Base-by-base conservation (phyloP, 2,329 filamentous ascomycete genomes). In the Aschersonia sp. region DNA sequence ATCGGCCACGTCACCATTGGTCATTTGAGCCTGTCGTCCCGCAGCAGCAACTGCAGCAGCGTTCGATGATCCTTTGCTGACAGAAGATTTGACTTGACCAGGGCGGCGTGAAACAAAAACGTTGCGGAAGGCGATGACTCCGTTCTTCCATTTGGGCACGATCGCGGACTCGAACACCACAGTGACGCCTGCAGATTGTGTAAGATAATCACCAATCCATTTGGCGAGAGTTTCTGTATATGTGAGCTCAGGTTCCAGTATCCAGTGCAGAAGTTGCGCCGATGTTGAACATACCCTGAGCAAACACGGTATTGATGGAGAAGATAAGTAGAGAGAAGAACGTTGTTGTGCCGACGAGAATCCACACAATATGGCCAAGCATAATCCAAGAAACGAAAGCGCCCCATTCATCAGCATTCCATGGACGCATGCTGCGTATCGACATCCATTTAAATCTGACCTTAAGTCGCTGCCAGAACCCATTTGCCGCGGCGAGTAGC, bases 361-460 rank as follows among this genome's bases (percentile, higher is more conserved):
- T 79, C 92, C 92, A 98, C 9, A 95, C 77, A 6, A 98, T 72
- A 64, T 98, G 92, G 0, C 91, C 92, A 47, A 96, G 74, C 52
- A 97, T 76, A 52, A 98, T 84, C 91, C 91, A 97, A 2, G 92
- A 97, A 47, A 75, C 80, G 53, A 98, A 91, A 4, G 92, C 92
- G 44, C 89, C 86, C 72, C 95, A 96, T 67, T 98, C 92, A 63
- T 98, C 92, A 29, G 84, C 78, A 63, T 94, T 98, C 78, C 92
- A 98, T 0, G 92, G 92, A 40, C 92, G 77, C 63, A 85, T 86
- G 61, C 89, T 95, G 60, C 89, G 76, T 57, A 98, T 98, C 2
- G 92, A 94, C 58, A 92, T 83, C 92, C 92, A 98, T 66, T 98
- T 98, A 70, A 97, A 94, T 41, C 89, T 84, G 30, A 97, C 85